Evolutionary conservation across 306 rosid species (phyloP), one percentile per base, ranked within the genome.

Genomic region (Cicer judaicum): DNA sequence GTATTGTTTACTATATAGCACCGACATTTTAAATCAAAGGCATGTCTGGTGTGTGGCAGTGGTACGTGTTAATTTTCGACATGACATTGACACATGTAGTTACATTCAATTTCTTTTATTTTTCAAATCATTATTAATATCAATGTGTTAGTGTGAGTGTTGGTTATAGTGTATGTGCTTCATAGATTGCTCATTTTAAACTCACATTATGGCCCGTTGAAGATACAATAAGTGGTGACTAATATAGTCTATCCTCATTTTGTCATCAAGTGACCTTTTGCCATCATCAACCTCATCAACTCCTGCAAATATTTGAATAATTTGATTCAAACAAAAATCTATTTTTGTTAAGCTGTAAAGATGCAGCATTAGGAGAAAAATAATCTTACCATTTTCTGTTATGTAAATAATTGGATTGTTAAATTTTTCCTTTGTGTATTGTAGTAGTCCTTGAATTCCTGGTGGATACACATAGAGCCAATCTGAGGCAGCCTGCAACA

Each of bases 301-400:
- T 66, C 93, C 93, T 89, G 67, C 74, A 77, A 71, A 71, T 29
- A 56, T 38, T 62, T 6, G 39, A 73, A 73, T 13, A 69, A 55
- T 65, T 72, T 57, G 13, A 44, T 44, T 64, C 54, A 60, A 24
- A 39, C 11, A 1, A 52, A 55, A 68, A 47, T 54, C 11, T 9
- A 56, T 42, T 50, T 13, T 7, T 55, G 44, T 40, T 7, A 46
- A 9, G 34, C 7, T 12, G 40, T 64, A 75, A 76, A 70, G 15
- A 74, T 75, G 68, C 64, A 69, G 53, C 13, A 13, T 59, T 24
- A 12, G 24, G n/a, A 2, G 3, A 7, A 64, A 75, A 39, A 43
- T 44, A 43, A 46, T 16, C 47, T 68, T 83, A 90, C 96, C 96
- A 81, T 90, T 90, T 63, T 88, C 92, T 7, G 92, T 88, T 65